Percentiles rank a stretch among this genome's conserved stretches.
Conservation (phyloP, 129 eudicot genomes). For the Ambrosia trifida region DNA sequence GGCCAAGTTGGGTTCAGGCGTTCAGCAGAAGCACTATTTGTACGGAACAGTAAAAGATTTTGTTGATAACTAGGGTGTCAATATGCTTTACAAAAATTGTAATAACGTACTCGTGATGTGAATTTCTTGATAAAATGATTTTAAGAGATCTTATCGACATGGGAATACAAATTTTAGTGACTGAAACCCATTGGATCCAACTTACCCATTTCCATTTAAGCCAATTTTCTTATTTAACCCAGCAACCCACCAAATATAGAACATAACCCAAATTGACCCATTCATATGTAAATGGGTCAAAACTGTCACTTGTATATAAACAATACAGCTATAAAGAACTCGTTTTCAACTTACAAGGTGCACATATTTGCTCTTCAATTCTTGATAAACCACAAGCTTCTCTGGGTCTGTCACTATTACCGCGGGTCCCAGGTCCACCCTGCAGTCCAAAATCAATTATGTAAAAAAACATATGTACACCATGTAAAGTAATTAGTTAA, state of each 20-base stretch:
- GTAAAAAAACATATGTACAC: background rate
- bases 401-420: conserved; percentile 47
- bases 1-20: background rate
- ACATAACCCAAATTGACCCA: background rate
- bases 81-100: background rate
- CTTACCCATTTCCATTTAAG: background rate
- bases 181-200: background rate
- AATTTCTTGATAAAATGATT: background rate
- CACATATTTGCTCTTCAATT: conserved; percentile 51
- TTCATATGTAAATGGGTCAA: background rate
- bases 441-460: conserved; percentile 26
- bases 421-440: conserved; percentile 40
- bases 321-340: conserved; percentile 5
- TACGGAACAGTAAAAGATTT: background rate
- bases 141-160: background rate
- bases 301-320: background rate
- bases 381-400: conserved; percentile 58
- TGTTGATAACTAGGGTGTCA: background rate
- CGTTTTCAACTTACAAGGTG: conserved; percentile 47
- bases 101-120: background rate
- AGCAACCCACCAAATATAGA: background rate
- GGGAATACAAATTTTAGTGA: background rate
- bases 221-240: background rate
- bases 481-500: background rate
- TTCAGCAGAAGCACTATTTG: background rate